Percentiles rank a stretch among this genome's conserved stretches.
phyloP scores from a whole-genome alignment of 192 early-diverging fungal genomes.

The Umbelopsis vinacea region DNA sequence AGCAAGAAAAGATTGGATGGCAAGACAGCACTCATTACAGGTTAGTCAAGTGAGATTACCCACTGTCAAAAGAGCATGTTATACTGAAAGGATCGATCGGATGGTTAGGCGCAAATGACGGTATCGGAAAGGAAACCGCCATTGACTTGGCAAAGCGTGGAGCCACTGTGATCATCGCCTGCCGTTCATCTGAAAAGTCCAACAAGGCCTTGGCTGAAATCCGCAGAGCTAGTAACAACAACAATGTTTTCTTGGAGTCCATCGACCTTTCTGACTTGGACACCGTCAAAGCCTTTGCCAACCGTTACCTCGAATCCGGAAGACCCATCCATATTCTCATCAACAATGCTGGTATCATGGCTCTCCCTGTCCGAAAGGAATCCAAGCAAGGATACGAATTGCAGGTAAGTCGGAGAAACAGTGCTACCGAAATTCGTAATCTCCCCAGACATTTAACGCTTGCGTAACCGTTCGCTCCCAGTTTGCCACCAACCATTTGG shows the following conservation, averaged over 20 bases:
- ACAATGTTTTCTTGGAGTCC: slow-evolving; percentile 7
- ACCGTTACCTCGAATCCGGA: slow-evolving; percentile 21
- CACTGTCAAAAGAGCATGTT: neutral
- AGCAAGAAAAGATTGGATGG: neutral
- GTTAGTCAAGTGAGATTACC: neutral
- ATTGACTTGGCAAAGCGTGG: slow-evolving; percentile 31
- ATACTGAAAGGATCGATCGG: neutral
- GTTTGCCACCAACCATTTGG: slow-evolving; percentile 29
- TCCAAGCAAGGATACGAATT: slow-evolving; percentile 31
- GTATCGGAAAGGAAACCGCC: slow-evolving; percentile 27
- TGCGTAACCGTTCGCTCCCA: neutral
- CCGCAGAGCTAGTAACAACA: neutral
- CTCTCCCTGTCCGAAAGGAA: neutral
- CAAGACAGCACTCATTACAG: slow-evolving; percentile 18
- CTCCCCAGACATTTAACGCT: too few relatives aligned
- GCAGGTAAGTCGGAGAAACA: neutral
- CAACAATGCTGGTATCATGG: slow-evolving; percentile 42
- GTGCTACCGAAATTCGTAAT: too few relatives aligned
- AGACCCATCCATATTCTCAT: slow-evolving; percentile 33
- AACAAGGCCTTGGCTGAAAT: slow-evolving; percentile 24
- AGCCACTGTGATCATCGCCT: slow-evolving; percentile 33
- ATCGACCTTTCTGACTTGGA: slow-evolving; percentile 34
- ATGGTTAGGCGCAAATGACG: slow-evolving; percentile 26
- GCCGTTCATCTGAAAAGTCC: slow-evolving; percentile 29
- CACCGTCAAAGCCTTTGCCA: slow-evolving; percentile 29